Percentiles rank a stretch among this genome's conserved stretches.
Evolutionary conservation across 2,329 filamentous ascomycete genomes (phyloP).

Genomic region (Aureobasidium mangrovei): DNA sequence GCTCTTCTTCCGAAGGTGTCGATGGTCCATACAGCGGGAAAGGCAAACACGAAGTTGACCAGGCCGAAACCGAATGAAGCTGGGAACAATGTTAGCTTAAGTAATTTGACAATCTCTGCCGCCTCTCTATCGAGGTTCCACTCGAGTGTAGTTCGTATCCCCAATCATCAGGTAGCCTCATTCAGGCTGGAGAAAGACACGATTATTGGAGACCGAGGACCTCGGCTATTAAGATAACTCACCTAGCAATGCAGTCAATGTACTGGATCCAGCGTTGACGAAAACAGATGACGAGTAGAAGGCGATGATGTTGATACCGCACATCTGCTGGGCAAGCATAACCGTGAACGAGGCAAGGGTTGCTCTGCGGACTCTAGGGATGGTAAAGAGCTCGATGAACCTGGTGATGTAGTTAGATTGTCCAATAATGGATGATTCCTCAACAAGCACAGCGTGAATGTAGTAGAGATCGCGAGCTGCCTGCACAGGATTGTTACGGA

Average conservation of each 20-base stretch:
- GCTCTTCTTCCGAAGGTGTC: conserved; percentile 28
- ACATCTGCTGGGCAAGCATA: conserved; percentile 63
- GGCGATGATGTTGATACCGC: conserved; percentile 34
- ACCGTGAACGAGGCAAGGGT: conserved; percentile 68
- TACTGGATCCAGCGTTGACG: conserved; percentile 16
- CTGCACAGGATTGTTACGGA: conserved; percentile 33
- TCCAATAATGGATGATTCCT: conserved; percentile 24
- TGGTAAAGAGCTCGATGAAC: conserved; percentile 54
- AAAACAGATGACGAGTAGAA: conserved; percentile 19
- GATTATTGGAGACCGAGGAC: conserved; percentile 20
- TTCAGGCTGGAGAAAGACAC: too few species aligned
- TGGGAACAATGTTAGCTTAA: conserved; percentile 28
- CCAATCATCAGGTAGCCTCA: too few species aligned
- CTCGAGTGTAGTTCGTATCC: too few species aligned
- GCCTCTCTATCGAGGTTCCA: too few species aligned
- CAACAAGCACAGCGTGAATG: conserved; percentile 30
- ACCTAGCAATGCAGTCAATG: too few species aligned
- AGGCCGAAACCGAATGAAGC: conserved; percentile 52
- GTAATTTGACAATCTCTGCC: too few species aligned
- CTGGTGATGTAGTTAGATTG: conserved; percentile 32
- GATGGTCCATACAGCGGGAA: conserved; percentile 48
- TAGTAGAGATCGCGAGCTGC: conserved; percentile 37
- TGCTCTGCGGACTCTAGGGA: conserved; percentile 61
- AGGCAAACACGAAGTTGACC: conserved; percentile 50
- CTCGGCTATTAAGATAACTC: conserved; percentile 15